Base-by-base conservation (phyloP, 192 early-diverging fungal species). In the Backusella luteola region DNA sequence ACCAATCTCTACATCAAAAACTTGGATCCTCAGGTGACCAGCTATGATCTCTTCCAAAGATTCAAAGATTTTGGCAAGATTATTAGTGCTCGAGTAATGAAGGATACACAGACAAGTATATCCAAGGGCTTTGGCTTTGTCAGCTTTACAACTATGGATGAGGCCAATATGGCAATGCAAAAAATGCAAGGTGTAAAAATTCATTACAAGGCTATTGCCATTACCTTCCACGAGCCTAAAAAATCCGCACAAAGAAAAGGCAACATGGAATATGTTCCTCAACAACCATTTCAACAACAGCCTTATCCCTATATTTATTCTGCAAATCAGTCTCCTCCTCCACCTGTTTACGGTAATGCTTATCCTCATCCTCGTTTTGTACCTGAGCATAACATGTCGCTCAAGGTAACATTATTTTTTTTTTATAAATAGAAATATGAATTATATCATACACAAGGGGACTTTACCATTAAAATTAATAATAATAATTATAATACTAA, bases 1-100 rank as follows among this genome's bases (percentile, higher is more conserved):
- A 81, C 93, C 79, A 98, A 98, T 86, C 91, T 98, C 70, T 98
- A 96, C 84, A 98, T 98, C 88, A 98, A 98, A 86, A 98, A 98
- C 89, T 85, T 98, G 46, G 96, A 97, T 87, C 84, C 90, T 35
- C 86, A 93, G 71, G 95, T 98, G 74, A 94, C 96, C 86, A 94
- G 95, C 88, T 93, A 93, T 85, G 95, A 94, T 59, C 90, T 98
- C 49, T 95, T 96, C 84, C 94, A 96, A 82, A 94, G 93, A 38
- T 98, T 98, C 81, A 85, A 90, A 66, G 89, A 91, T 77, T 98
- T 95, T 78, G 96, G 96, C 63, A 86, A 87, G 76, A 97, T 98
- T 67, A 88, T 97, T 34, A 92, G 90, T 81, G 96, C 95, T 90
- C 95, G 96, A 83, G 96, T 98, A 71, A 95, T 92, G 74, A 85